These are phyloP conservation scores for Exophiala phaeomuriformis DNA, from an alignment of 2,329 filamentous ascomycete species.

Conservation along the genomic window DNA sequence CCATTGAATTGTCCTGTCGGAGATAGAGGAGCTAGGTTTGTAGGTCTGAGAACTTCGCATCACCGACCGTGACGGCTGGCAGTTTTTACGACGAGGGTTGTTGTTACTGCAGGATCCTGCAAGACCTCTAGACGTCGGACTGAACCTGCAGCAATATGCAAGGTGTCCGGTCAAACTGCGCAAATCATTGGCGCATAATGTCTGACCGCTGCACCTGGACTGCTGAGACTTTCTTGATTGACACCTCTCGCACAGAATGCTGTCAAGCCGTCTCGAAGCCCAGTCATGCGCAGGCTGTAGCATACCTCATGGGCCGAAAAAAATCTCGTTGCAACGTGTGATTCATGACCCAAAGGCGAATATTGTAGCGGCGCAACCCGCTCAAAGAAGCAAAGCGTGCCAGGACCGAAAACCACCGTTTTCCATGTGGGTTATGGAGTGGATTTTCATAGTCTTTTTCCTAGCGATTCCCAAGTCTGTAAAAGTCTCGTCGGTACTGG, in stretches of 20 bases:
- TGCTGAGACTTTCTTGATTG: neutral
- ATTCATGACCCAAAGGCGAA: neutral
- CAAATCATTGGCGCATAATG: neutral
- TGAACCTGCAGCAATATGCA: slow-evolving; percentile 1
- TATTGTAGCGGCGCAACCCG: slow-evolving; percentile 2
- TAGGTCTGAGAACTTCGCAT: slow-evolving; percentile 10
- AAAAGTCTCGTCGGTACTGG: neutral
- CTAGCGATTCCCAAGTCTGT: neutral
- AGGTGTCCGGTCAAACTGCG: neutral
- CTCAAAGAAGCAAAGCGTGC: slow-evolving; percentile 6
- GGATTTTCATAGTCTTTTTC: neutral
- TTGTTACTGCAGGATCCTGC: neutral
- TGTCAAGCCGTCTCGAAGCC: neutral
- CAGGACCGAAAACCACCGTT: neutral
- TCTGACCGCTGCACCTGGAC: neutral
- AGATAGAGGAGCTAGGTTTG: neutral
- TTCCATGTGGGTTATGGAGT: neutral
- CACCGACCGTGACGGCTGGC: neutral
- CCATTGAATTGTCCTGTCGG: neutral
- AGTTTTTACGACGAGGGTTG: neutral
- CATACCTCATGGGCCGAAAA: neutral
- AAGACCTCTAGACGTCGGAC: neutral
- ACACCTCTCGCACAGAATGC: neutral
- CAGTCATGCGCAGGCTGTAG: neutral
- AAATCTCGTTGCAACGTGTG: neutral